phyloP scores from a whole-genome alignment of 139 green algal genomes.

The Picochlorum sp. region DNA sequence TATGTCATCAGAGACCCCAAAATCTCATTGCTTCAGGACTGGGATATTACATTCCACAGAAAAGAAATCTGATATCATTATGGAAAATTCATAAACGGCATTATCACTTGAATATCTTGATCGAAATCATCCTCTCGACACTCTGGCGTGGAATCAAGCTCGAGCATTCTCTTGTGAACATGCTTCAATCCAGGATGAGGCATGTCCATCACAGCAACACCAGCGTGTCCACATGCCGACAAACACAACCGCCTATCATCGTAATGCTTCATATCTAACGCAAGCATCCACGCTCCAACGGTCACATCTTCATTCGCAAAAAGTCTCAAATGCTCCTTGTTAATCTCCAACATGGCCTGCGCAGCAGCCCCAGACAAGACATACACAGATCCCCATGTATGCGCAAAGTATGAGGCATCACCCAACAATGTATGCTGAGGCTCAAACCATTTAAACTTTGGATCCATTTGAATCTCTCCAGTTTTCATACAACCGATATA shows the following conservation, averaged over 20 bases:
- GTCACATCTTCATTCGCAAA: constrained; percentile 63
- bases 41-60: no score
- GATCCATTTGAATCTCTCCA: constrained; percentile 32
- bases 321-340: constrained; percentile 27
- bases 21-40: not conserved
- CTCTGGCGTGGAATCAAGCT: constrained; percentile 15
- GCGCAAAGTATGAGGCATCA: constrained; percentile 42
- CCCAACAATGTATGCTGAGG: constrained; percentile 48
- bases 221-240: constrained; percentile 19
- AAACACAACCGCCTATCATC: constrained; percentile 57
- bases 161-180: constrained; percentile 14
- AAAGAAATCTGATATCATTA: no score
- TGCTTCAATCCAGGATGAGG: constrained; percentile 42
- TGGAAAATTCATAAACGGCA: constrained; percentile 8
- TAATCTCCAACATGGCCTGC: constrained; percentile 15
- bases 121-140: constrained; percentile 8
- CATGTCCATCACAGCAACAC: constrained; percentile 36
- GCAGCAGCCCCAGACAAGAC: constrained; percentile 38
- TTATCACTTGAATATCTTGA: not conserved
- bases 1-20: no score
- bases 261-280: constrained; percentile 49
- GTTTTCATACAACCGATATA: constrained; percentile 69
- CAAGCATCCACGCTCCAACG: constrained; percentile 57
- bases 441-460: constrained; percentile 42
- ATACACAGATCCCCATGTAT: constrained; percentile 51